phyloP scores from a whole-genome alignment of 805 yeast genomes.

The Candida qinlingensis region DNA sequence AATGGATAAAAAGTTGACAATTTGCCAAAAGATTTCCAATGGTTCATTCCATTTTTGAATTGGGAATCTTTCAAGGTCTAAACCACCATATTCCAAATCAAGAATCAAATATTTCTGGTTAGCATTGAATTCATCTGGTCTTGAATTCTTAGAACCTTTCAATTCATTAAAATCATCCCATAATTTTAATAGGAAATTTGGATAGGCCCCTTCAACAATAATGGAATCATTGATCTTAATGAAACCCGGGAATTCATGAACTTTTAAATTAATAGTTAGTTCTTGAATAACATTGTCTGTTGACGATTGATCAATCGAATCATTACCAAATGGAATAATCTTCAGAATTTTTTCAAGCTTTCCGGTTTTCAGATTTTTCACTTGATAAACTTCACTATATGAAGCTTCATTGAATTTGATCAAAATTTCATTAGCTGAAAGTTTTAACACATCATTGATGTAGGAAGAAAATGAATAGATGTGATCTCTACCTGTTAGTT shows the following conservation, averaged over 20 bases:
- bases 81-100: constrained; percentile 36
- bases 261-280: constrained; percentile 35
- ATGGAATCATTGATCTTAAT: constrained; percentile 37
- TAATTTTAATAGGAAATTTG: constrained; percentile 33
- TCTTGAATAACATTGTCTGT: constrained; percentile 42
- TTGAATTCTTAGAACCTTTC: constrained; percentile 27
- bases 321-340: constrained; percentile 48
- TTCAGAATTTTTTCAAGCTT: constrained; percentile 36
- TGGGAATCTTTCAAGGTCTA: constrained; percentile 38
- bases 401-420: constrained; percentile 43
- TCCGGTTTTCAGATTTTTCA: constrained; percentile 21
- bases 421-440: constrained; percentile 25
- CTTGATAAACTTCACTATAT: constrained; percentile 38
- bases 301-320: constrained; percentile 35
- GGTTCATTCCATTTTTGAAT: constrained; percentile 36
- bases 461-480: constrained; percentile 29
- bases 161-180: constrained; percentile 38
- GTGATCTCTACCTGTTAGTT: constrained; percentile 30
- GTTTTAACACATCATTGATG: constrained; percentile 26
- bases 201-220: constrained; percentile 43
- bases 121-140: constrained; percentile 34
- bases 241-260: constrained; percentile 40
- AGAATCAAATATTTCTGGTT: constrained; percentile 30
- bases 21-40: constrained; percentile 46
- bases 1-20: constrained; percentile 41